Base-by-base conservation (phyloP, 1,284 basidiomycete genomes). In the Rhodotorula glutinis region DNA sequence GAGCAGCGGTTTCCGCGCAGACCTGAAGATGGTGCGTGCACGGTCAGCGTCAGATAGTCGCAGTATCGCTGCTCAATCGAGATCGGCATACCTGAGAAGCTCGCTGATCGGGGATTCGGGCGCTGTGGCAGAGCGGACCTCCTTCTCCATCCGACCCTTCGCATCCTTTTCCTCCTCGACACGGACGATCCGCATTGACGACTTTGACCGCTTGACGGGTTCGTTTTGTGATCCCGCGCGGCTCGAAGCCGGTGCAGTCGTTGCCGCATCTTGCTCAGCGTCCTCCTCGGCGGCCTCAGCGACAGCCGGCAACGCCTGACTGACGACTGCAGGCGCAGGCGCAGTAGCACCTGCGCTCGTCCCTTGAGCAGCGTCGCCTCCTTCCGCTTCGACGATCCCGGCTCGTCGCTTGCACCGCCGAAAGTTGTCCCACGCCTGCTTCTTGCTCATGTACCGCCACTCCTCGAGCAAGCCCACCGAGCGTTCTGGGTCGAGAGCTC, bases 31-130 rank as follows among this genome's bases (percentile, higher is more conserved):
- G 29, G 49, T 25, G 49, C 3, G 49, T 25, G 27, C 25, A 51
- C 2, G 27, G 3, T 7, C n/a, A 17, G 14, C 16, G 3, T 11
- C 4, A 27, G 13, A 14, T n/a, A 27, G 25, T 10, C 16, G 13
- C n/a, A 9, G 49, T 52, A 4, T n/a, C 25, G 49, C 25, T 10
- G n/a, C 3, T 19, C 4, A 17, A 38, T n/a, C 33, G 13, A 38
- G 13, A 5, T 10, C 10, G 29, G 75, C 78, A 56, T 52, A 79
- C 76, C 81, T 80, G 75, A 98, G 85, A 60, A 98, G 82, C 9
- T 91, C 91, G 27, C 91, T 92, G 68, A 98, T 95, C 0, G 96
- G 95, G 72, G 88, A 91, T 59, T 91, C 92, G 7, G 95, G 96
- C 77, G 94, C 90, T 5, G 98, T 90, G 3, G 93, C 96, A 74